Conservation (phyloP, 2,329 filamentous ascomycete genomes). For the Emericellopsis cladophorae region DNA sequence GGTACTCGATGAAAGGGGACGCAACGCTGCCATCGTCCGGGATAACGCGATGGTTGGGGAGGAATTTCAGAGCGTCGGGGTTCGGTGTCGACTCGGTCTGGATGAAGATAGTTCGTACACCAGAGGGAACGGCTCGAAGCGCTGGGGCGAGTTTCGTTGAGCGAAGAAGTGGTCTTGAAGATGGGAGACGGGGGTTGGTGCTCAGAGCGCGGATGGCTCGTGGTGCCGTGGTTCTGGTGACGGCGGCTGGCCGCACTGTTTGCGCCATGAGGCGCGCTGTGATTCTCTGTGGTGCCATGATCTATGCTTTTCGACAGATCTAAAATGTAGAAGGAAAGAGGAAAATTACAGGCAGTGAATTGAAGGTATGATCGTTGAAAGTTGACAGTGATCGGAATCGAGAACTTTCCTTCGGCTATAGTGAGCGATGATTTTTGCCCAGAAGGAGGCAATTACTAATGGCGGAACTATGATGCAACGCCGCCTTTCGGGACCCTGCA, state of each 20-base stretch:
- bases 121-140: constrained; percentile 5
- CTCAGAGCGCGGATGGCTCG: not conserved
- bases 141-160: not conserved
- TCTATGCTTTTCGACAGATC: not conserved
- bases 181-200: not conserved
- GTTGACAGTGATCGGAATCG: not conserved
- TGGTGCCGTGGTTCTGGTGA: not conserved
- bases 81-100: constrained; percentile 94
- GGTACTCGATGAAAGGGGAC: constrained; percentile 80
- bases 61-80: constrained; percentile 89
- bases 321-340: not conserved
- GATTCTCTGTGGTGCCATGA: not conserved
- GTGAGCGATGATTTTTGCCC: not conserved
- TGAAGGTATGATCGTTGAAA: not conserved
- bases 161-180: no score
- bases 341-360: not conserved
- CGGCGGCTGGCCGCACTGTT: not conserved
- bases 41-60: constrained; percentile 78
- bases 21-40: constrained; percentile 45
- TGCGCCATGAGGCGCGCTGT: not conserved
- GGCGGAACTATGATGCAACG: constrained; percentile 13
- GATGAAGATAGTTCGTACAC: constrained; percentile 78
- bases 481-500: not conserved
- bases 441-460: constrained; percentile 17
- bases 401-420: not conserved